A percentile compares a stretch with the other conserved stretches of the same genome.
These are phyloP conservation scores for Parsonsia alboflavescens DNA, from an alignment of 257 asterid genomes.

Conservation along the genomic window DNA sequence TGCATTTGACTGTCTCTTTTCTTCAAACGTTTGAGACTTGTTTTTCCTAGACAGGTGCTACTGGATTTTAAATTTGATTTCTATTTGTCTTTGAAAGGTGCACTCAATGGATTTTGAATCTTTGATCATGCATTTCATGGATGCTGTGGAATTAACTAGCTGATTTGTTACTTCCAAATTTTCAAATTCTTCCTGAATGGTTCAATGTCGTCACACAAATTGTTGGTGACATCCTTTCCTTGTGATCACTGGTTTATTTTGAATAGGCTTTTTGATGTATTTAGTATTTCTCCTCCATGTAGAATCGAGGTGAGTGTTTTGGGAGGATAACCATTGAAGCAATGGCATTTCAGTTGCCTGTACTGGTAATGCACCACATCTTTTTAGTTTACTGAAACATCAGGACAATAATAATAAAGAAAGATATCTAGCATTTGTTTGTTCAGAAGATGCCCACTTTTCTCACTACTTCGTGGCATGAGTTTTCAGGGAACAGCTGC, in stretches of 20 bases:
- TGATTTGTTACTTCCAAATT: neutral
- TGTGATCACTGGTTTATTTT: neutral
- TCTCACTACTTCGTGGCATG: neutral
- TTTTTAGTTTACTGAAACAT: neutral
- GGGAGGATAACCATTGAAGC: conserved; percentile 99
- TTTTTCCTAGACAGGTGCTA: neutral
- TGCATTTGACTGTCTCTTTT: neutral
- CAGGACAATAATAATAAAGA: neutral
- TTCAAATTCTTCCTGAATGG: neutral
- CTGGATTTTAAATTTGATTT: neutral
- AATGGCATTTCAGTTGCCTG: conserved; percentile 97
- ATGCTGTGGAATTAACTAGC: neutral
- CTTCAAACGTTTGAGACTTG: neutral
- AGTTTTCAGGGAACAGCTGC: conserved; percentile 88
- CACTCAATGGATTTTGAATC: neutral
- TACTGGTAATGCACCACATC: conserved; percentile 47
- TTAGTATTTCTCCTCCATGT: conserved; percentile 8
- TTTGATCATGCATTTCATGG: neutral
- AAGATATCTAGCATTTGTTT: neutral
- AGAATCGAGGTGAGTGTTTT: conserved; percentile 98
- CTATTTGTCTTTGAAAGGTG: neutral
- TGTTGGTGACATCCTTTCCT: neutral
- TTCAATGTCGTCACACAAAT: neutral
- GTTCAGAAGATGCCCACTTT: neutral
- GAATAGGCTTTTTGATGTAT: neutral